Conservation (phyloP, 106 monocot genomes). For the Acanthochlamys bracteata region DNA sequence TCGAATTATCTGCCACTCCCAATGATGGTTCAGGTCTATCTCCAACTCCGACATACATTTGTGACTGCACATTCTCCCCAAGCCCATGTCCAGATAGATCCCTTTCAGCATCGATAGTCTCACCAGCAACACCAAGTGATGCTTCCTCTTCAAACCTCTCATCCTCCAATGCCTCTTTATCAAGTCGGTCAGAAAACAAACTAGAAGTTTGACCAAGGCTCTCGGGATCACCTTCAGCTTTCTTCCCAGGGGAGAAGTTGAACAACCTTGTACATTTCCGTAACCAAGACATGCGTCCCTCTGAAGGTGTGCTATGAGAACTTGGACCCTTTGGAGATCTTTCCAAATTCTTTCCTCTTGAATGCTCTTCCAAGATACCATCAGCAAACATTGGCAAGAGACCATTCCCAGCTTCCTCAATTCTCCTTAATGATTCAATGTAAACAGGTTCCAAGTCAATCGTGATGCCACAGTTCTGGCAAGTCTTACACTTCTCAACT, state of each 20-base stretch:
- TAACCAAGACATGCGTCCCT: constrained; percentile 57
- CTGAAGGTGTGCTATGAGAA: constrained; percentile 20
- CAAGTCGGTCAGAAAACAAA: constrained; percentile 22
- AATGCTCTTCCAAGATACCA: constrained; percentile 30
- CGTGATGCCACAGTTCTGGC: constrained; percentile 61
- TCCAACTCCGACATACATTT: constrained; percentile 13
- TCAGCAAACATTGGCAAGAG: constrained; percentile 52
- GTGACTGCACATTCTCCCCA: constrained; percentile 14
- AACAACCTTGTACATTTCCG: constrained; percentile 69
- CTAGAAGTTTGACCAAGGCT: constrained; percentile 10
- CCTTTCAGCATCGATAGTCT: constrained; percentile 26
- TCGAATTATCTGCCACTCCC: constrained; percentile 33
- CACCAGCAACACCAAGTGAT: constrained; percentile 19
- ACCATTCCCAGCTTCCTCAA: constrained; percentile 30
- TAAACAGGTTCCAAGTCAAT: constrained; percentile 38
- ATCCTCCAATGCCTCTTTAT: constrained; percentile 28
- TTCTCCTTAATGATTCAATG: constrained; percentile 16
- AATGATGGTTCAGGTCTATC: constrained; percentile 35
- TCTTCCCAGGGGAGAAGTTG: constrained; percentile 62
- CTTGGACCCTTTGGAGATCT: constrained; percentile 26
- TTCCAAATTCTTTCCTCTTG: constrained; percentile 20
- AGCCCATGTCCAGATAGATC: constrained; percentile 16
- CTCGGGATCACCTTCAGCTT: constrained; percentile 17
- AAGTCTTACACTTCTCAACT: constrained; percentile 43
- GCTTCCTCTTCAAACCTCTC: constrained; percentile 18